A percentile compares a stretch with the other conserved stretches of the same genome.
Evolutionary conservation across 2,329 filamentous ascomycete genomes (phyloP).

Genomic region (Monosporascus sp.): DNA sequence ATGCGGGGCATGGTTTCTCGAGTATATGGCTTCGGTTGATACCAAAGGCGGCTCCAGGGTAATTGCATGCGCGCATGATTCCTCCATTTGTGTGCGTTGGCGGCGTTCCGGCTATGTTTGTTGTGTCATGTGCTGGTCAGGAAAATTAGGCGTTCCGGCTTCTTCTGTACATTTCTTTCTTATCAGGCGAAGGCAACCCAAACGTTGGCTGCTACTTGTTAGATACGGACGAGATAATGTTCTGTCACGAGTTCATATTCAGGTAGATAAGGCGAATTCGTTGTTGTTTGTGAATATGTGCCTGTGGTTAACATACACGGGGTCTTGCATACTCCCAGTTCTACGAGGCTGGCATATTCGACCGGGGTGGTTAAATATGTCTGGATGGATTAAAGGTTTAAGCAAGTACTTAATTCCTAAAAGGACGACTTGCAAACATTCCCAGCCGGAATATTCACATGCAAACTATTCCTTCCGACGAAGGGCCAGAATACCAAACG

Average conservation of each 20-base stretch:
- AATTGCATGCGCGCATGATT: conserved; percentile 3
- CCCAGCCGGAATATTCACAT: too few species aligned
- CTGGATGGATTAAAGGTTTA: too few species aligned
- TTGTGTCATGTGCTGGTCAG: not conserved
- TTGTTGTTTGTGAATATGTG: too few species aligned
- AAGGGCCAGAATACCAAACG: too few species aligned
- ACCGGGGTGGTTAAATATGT: too few species aligned
- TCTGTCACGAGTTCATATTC: not conserved
- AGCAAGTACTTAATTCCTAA: too few species aligned
- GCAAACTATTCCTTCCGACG: too few species aligned
- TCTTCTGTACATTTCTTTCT: not conserved
- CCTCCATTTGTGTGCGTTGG: not conserved
- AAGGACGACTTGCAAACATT: too few species aligned
- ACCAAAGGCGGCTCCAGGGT: conserved; percentile 13
- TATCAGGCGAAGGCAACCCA: not conserved
- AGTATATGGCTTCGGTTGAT: conserved; percentile 17
- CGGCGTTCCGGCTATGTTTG: not conserved
- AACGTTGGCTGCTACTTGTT: not conserved
- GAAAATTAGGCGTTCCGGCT: not conserved
- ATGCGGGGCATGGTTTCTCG: conserved; percentile 7
- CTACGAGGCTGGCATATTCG: too few species aligned
- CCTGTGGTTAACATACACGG: too few species aligned
- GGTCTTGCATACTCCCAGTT: too few species aligned
- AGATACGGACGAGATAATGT: not conserved
- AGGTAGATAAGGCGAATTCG: too few species aligned